A percentile compares a stretch with the other conserved stretches of the same genome.
phyloP scores from a whole-genome alignment of 345 rosid species.

The Sisymbrium altissimum region DNA sequence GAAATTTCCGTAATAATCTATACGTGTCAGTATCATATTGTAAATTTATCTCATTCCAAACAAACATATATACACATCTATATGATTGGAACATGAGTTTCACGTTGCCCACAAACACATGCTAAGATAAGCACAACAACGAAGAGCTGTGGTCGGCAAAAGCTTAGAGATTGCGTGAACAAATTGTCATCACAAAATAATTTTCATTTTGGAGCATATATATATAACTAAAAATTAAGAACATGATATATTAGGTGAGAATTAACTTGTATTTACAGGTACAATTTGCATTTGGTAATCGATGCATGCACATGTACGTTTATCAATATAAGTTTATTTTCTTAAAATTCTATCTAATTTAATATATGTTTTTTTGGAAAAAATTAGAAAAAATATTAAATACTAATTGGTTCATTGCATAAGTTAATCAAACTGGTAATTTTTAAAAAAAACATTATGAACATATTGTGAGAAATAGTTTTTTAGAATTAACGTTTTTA shows the following conservation, averaged over 20 bases:
- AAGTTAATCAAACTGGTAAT: too few species aligned
- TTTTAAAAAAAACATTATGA: too few species aligned
- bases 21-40: slow-evolving; percentile 1
- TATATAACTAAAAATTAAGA: background rate
- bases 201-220: background rate
- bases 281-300: slow-evolving; percentile 4
- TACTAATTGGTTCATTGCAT: too few species aligned
- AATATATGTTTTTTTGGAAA: too few species aligned
- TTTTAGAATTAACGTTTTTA: too few species aligned
- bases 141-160: slow-evolving; percentile 21
- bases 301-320: slow-evolving; percentile 14
- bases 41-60: background rate
- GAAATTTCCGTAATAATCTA: background rate
- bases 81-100: slow-evolving; percentile 16
- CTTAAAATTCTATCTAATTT: slow-evolving; percentile 8
- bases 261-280: background rate
- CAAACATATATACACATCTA: background rate
- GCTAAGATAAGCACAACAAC: slow-evolving; percentile 12
- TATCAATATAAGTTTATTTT: background rate
- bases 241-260: slow-evolving; percentile 4
- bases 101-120: slow-evolving; percentile 8
- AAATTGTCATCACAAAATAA: background rate
- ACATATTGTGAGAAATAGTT: too few species aligned
- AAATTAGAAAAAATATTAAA: background rate
- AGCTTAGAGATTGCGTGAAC: slow-evolving; percentile 32